A percentile compares a stretch with the other conserved stretches of the same genome.
Evolutionary conservation across 768 basidiomycete species (phyloP).

Genomic region (Tulasnella sp.): DNA sequence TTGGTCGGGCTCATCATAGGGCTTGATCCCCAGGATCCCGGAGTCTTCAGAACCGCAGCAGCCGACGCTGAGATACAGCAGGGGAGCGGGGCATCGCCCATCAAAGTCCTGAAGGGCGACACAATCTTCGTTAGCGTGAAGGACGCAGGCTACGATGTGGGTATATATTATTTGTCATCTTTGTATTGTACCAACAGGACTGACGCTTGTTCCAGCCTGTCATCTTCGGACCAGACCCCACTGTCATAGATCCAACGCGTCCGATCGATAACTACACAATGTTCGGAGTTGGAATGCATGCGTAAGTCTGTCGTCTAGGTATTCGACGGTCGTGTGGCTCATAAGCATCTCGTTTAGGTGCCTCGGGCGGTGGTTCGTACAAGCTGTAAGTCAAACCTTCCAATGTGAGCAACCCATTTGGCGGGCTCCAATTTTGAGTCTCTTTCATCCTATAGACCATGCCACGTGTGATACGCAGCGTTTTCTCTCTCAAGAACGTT

Average conservation of each 20-base stretch:
- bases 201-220: neutral
- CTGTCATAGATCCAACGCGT: conserved; percentile 9
- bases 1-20: no score
- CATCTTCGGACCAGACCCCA: conserved; percentile 1
- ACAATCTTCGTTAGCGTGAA: conserved; percentile 10
- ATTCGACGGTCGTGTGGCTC: neutral
- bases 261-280: neutral
- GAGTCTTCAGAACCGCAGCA: conserved; percentile 9
- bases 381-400: conserved; percentile 34
- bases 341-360: neutral
- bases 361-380: conserved; percentile 8
- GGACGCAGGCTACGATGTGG: conserved; percentile 7
- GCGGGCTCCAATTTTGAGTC: conserved; percentile 20
- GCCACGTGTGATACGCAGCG: conserved; percentile 20
- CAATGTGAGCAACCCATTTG: conserved; percentile 26
- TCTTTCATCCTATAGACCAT: neutral
- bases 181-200: neutral
- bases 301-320: neutral
- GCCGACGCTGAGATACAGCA: conserved; percentile 9
- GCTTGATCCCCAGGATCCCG: conserved; percentile 17
- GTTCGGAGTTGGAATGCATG: conserved; percentile 11
- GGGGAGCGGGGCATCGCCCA: neutral
- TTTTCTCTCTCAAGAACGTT: conserved; percentile 29
- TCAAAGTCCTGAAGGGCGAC: conserved; percentile 3
- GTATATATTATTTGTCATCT: neutral